These are phyloP conservation scores for Coemansia sp. DNA, from an alignment of 192 early-diverging fungal species.

Conservation along the genomic window DNA sequence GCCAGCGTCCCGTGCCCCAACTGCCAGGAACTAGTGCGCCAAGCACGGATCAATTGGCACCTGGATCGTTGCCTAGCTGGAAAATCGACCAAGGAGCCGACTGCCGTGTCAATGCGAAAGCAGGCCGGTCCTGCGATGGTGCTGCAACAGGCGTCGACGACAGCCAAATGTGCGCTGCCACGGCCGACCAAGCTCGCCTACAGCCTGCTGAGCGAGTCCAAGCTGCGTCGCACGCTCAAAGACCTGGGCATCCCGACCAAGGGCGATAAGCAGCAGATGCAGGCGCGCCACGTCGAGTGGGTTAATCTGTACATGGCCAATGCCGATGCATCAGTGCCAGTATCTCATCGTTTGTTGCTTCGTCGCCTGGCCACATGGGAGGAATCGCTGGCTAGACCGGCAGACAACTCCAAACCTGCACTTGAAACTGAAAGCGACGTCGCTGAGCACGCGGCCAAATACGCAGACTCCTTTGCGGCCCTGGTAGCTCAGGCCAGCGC, in stretches of 20 bases:
- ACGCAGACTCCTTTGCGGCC: conserved; percentile 40
- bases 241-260: conserved; percentile 52
- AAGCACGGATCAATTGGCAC: conserved; percentile 50
- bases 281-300: conserved; percentile 54
- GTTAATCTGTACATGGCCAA: conserved; percentile 59
- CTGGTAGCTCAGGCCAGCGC: conserved; percentile 35
- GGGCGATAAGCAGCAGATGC: conserved; percentile 56
- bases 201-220: conserved; percentile 50
- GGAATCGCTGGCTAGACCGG: conserved; percentile 18
- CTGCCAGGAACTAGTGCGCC: conserved; percentile 34
- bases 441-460: conserved; percentile 37
- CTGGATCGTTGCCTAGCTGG: conserved; percentile 49
- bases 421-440: conserved; percentile 9
- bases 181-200: conserved; percentile 57
- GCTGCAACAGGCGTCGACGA: neutral
- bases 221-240: conserved; percentile 50
- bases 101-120: conserved; percentile 9
- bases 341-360: conserved; percentile 37
- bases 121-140: conserved; percentile 3
- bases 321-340: conserved; percentile 40
- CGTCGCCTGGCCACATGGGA: conserved; percentile 41
- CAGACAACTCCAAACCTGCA: conserved; percentile 8
- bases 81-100: conserved; percentile 8
- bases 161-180: conserved; percentile 28
- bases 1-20: conserved; percentile 42